Percentiles rank a stretch among this genome's conserved stretches.
phyloP scores from a whole-genome alignment of 2,329 filamentous ascomycete genomes.

The Hymenoscyphus infarciens region DNA sequence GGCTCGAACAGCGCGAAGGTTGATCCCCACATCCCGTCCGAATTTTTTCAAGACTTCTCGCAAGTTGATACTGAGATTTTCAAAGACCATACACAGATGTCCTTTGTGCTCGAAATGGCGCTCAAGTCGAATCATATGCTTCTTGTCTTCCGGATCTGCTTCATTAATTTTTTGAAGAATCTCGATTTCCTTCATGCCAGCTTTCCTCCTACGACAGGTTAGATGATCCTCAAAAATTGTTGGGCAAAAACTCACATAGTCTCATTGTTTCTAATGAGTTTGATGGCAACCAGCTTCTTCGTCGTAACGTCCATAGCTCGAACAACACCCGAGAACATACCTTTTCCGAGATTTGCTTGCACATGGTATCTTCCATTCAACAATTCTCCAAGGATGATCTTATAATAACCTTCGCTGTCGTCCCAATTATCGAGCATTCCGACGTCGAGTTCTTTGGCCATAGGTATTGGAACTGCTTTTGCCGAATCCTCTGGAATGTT shows the following conservation, averaged over 20 bases:
- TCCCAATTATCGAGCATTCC: conserved; percentile 90
- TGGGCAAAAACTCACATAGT: conserved; percentile 56
- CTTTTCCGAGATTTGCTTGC: conserved; percentile 80
- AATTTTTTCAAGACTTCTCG: conserved; percentile 95
- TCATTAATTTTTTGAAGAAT: conserved; percentile 85
- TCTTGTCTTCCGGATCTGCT: conserved; percentile 82
- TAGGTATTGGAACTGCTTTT: conserved; percentile 41
- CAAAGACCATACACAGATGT: conserved; percentile 95
- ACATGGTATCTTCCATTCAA: conserved; percentile 88
- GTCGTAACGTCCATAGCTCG: conserved; percentile 75
- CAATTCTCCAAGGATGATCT: conserved; percentile 86
- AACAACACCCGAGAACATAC: conserved; percentile 96
- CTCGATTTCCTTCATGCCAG: conserved; percentile 89
- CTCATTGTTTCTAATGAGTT: conserved; percentile 96
- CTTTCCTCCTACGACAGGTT: conserved; percentile 58
- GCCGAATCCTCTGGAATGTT: conserved; percentile 43
- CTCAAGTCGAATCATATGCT: conserved; percentile 86
- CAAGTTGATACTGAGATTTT: conserved; percentile 89
- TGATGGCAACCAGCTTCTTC: conserved; percentile 82
- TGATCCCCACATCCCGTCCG: conserved; percentile 89
- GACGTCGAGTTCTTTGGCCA: conserved; percentile 58
- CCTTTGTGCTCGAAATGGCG: conserved; percentile 90
- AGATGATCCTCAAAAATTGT: conserved; percentile 21
- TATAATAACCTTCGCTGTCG: conserved; percentile 94
- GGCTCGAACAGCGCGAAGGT: conserved; percentile 77